A percentile compares a stretch with the other conserved stretches of the same genome.
These are phyloP conservation scores for Claviceps sp. DNA, from an alignment of 2,329 filamentous ascomycete genomes.

Conservation along the genomic window DNA sequence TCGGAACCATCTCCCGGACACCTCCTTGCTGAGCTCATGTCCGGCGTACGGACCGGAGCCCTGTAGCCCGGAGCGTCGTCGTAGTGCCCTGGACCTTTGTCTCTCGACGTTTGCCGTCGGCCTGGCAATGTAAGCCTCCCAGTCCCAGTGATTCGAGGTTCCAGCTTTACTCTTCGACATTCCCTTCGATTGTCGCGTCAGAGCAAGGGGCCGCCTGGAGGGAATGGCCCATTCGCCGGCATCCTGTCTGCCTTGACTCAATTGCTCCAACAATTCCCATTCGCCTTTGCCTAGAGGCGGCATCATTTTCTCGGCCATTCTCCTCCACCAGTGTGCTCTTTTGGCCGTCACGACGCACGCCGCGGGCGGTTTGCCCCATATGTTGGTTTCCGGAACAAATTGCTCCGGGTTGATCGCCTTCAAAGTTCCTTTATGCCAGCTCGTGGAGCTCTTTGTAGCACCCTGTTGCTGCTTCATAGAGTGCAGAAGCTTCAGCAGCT, in stretches of 20 bases:
- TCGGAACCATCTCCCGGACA: constrained; percentile 29
- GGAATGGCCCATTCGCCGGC: constrained; percentile 25
- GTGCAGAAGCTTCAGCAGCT: constrained; percentile 26
- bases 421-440: constrained; percentile 14
- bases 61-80: constrained; percentile 21
- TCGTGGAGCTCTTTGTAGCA: constrained; percentile 8
- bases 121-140: constrained; percentile 27
- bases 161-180: not conserved
- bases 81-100: constrained; percentile 18
- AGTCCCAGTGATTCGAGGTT: constrained; percentile 21
- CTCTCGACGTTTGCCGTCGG: constrained; percentile 27
- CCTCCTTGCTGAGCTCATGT: constrained; percentile 17
- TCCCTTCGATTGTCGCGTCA: not conserved
- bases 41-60: constrained; percentile 25
- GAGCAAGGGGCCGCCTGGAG: constrained; percentile 13
- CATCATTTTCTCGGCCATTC: constrained; percentile 30
- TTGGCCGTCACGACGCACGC: constrained; percentile 28
- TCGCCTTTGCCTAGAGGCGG: constrained; percentile 41
- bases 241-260: constrained; percentile 29
- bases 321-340: constrained; percentile 34
- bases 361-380: constrained; percentile 34
- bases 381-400: constrained; percentile 28
- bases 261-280: constrained; percentile 39
- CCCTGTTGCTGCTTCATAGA: constrained; percentile 27
- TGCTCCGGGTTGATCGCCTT: constrained; percentile 21